Conservation (phyloP, 2,329 filamentous ascomycete genomes). For the Ilyonectria sp. region DNA sequence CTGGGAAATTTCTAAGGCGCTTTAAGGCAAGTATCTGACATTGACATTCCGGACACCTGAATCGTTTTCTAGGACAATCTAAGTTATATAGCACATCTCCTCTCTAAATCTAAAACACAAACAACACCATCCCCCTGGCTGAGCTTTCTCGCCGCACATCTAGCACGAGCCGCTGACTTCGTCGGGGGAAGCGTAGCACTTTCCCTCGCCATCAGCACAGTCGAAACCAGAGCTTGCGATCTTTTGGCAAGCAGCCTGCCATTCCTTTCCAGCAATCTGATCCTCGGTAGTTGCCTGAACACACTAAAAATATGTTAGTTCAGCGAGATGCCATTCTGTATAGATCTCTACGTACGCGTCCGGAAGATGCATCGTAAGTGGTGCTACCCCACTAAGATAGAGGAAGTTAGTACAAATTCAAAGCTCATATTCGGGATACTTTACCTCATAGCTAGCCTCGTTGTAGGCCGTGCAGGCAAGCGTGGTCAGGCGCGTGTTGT, state of each 20-base stretch:
- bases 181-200: conserved; percentile 32
- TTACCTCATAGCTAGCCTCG: background rate
- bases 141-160: too few relatives aligned
- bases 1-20: too few relatives aligned
- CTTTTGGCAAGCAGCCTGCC: conserved; percentile 40
- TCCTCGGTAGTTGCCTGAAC: conserved; percentile 22
- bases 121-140: too few relatives aligned
- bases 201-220: conserved; percentile 38
- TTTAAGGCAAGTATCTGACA: too few relatives aligned
- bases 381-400: conserved; percentile 33
- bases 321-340: background rate
- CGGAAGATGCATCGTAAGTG: conserved; percentile 29
- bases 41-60: too few relatives aligned
- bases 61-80: too few relatives aligned
- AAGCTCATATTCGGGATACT: conserved; percentile 25
- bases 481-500: conserved; percentile 39
- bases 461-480: conserved; percentile 38
- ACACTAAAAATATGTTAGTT: conserved; percentile 29
- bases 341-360: conserved; percentile 27
- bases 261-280: conserved; percentile 37
- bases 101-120: too few relatives aligned
- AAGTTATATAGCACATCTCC: too few relatives aligned
- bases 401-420: background rate
- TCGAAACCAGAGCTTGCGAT: conserved; percentile 35
- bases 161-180: conserved; percentile 36